These are phyloP conservation scores for Pseudocercospora macadamiae DNA, from an alignment of 2,329 filamentous ascomycete genomes.

Conservation along the genomic window DNA sequence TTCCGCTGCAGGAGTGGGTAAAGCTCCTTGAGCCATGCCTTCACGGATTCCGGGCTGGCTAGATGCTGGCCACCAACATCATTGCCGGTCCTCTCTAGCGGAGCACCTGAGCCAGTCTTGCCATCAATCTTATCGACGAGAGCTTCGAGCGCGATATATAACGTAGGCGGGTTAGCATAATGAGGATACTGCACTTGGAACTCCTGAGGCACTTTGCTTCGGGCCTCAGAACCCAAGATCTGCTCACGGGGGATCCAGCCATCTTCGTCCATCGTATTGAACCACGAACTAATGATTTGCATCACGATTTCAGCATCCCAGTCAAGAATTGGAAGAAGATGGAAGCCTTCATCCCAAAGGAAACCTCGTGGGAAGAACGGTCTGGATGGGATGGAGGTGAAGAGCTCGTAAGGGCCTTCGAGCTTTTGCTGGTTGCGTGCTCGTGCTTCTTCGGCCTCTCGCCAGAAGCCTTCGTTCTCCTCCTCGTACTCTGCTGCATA, in stretches of 20 bases:
- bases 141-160: conserved; percentile 84
- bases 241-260: conserved; percentile 98
- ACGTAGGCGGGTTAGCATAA: conserved; percentile 93
- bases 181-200: conserved; percentile 97
- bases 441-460: conserved; percentile 81
- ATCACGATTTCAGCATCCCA: conserved; percentile 89
- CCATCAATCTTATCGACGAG: conserved; percentile 77
- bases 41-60: conserved; percentile 67
- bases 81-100: conserved; percentile 38
- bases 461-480: conserved; percentile 93
- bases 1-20: conserved; percentile 88
- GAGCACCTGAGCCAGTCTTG: conserved; percentile 35
- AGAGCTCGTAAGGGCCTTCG: conserved; percentile 85
- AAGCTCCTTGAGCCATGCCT: conserved; percentile 72
- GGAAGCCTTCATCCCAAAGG: conserved; percentile 97
- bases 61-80: conserved; percentile 55
- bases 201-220: conserved; percentile 89
- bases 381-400: conserved; percentile 86
- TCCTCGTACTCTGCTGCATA: conserved; percentile 93
- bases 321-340: conserved; percentile 85
- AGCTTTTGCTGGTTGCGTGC: conserved; percentile 67
- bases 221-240: conserved; percentile 86
- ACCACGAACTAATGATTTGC: conserved; percentile 94
- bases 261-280: conserved; percentile 91
- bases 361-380: conserved; percentile 97